These are phyloP conservation scores for Crithidia brevicula DNA, from an alignment of 208 protist genomes.

Conservation along the genomic window DNA sequence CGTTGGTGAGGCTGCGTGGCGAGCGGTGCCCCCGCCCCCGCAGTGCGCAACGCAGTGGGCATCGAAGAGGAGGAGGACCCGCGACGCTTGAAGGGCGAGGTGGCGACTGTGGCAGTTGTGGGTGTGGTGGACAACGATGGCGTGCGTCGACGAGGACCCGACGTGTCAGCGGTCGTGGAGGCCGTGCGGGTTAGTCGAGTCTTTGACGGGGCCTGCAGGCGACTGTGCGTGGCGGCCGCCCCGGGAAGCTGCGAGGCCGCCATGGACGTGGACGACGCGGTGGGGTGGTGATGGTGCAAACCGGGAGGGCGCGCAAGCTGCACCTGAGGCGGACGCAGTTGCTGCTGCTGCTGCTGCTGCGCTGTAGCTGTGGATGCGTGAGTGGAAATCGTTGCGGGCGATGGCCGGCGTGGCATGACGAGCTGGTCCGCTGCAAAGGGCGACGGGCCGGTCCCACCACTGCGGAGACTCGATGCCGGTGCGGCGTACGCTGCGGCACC, in stretches of 20 bases:
- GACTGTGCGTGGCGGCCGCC: slow-evolving; percentile 19
- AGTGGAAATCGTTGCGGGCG: background rate
- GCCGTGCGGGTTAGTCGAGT: slow-evolving; percentile 13
- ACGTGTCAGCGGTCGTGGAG: background rate
- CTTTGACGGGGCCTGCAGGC: slow-evolving; percentile 16
- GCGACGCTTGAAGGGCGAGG: slow-evolving; percentile 13
- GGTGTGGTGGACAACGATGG: slow-evolving; percentile 7
- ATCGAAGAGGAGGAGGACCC: background rate
- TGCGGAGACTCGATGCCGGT: slow-evolving; percentile 17
- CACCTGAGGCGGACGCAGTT: slow-evolving; percentile 19
- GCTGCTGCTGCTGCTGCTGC: slow-evolving; percentile 1
- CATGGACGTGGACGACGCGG: slow-evolving; percentile 11
- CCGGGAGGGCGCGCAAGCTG: slow-evolving; percentile 22
- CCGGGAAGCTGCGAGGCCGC: slow-evolving; percentile 28
- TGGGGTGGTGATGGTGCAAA: background rate
- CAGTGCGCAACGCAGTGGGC: too few species aligned
- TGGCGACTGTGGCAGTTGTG: background rate
- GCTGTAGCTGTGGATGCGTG: background rate
- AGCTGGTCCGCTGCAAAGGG: slow-evolving; percentile 26
- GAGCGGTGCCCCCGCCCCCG: too few species aligned
- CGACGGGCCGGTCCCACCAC: slow-evolving; percentile 4
- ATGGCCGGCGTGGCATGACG: slow-evolving; percentile 22
- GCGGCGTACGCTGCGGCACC: background rate
- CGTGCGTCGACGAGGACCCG: slow-evolving; percentile 5
- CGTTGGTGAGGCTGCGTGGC: slow-evolving; percentile 6